These are phyloP conservation scores for Pythium coloratum DNA, from an alignment of 352 stramenopile species.

Conservation along the genomic window DNA sequence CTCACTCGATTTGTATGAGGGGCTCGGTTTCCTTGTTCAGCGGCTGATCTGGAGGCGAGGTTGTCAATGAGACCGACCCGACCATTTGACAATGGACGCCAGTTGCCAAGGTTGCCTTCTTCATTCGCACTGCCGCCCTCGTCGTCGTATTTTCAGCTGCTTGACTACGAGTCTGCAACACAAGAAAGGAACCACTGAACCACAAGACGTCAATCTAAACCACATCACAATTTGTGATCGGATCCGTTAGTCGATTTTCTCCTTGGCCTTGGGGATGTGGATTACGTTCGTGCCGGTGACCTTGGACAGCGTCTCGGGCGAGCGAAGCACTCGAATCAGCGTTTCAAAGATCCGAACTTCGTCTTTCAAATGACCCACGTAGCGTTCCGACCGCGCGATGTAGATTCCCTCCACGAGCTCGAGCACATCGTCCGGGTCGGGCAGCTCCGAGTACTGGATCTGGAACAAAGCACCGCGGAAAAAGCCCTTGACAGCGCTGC, in stretches of 20 bases:
- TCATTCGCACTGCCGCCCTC: neutral
- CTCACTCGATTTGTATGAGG: neutral
- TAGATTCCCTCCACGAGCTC: conserved; percentile 89
- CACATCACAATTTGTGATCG: neutral
- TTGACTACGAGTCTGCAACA: neutral
- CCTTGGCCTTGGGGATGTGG: conserved; percentile 81
- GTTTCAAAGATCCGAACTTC: conserved; percentile 89
- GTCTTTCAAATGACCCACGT: conserved; percentile 86
- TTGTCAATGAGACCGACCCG: neutral
- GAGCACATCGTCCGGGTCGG: conserved; percentile 79
- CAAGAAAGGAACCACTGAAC: no score
- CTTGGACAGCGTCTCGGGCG: conserved; percentile 81
- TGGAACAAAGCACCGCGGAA: conserved; percentile 79
- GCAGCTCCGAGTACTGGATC: conserved; percentile 83
- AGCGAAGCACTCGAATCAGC: conserved; percentile 80
- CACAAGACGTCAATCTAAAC: neutral
- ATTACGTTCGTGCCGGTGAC: conserved; percentile 86
- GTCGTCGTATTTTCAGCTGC: neutral
- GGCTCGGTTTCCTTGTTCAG: neutral
- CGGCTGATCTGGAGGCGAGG: neutral
- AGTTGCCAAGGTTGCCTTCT: neutral
- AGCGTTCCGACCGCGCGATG: conserved; percentile 79
- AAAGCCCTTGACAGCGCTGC: conserved; percentile 79
- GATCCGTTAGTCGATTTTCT: conserved; percentile 72
- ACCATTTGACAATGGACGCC: neutral